Percentiles rank a stretch among this genome's conserved stretches.
Conservation (phyloP, 2,329 filamentous ascomycete genomes). For the Penicillium sp. region DNA sequence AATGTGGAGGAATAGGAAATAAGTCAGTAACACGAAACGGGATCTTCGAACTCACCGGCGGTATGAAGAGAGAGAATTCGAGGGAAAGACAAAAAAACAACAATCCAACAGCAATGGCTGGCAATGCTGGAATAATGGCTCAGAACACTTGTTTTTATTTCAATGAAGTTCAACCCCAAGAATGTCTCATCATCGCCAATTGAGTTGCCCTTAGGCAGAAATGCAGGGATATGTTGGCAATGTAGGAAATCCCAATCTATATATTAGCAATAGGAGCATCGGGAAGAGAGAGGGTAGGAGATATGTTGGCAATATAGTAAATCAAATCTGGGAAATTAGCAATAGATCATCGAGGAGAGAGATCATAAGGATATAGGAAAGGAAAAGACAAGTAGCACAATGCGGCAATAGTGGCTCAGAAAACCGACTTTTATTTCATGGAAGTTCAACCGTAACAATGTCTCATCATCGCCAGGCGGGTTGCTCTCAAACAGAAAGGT, state of each 20-base stretch:
- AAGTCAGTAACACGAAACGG: neutral
- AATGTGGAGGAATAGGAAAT: neutral
- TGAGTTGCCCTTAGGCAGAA: neutral
- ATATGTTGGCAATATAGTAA: no score
- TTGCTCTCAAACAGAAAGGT: neutral
- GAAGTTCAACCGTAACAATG: neutral
- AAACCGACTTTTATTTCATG: no score
- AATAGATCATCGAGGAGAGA: no score
- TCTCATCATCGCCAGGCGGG: neutral
- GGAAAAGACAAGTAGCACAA: no score
- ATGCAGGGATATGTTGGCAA: neutral
- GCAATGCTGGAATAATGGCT: neutral
- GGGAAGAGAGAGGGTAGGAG: neutral
- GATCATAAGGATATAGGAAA: no score
- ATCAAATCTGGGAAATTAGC: no score
- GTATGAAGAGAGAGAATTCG: neutral
- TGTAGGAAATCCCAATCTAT: rapidly evolving
- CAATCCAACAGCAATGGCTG: neutral
- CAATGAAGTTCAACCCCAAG: no score
- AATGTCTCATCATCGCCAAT: neutral
- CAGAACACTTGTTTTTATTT: neutral
- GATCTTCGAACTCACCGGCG: neutral
- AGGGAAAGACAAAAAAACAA: neutral
- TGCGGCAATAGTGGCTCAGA: no score
- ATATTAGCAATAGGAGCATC: neutral